phyloP scores from a whole-genome alignment of 2,329 filamentous ascomycete species.

The Fusarium globosum region DNA sequence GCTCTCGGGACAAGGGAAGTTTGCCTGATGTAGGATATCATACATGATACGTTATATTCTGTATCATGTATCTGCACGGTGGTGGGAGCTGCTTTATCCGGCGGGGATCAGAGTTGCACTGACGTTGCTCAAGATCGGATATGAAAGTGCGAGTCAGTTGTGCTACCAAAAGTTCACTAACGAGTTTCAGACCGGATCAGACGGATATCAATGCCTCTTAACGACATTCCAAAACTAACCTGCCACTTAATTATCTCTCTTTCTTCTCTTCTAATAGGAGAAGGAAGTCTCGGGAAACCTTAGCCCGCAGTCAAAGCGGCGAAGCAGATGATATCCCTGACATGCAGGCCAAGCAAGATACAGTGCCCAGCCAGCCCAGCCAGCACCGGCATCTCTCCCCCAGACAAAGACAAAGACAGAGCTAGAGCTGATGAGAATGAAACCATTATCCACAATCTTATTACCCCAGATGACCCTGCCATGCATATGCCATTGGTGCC shows the following conservation, averaged over 20 bases:
- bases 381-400: neutral
- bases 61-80: constrained; percentile 1
- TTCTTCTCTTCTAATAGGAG: neutral
- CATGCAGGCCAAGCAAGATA: constrained; percentile 30
- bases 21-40: constrained; percentile 16
- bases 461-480: constrained; percentile 29
- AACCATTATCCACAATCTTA: constrained; percentile 29
- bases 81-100: constrained; percentile 33
- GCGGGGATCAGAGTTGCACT: constrained; percentile 21
- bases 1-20: constrained; percentile 37
- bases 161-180: neutral
- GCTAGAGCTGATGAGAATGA: constrained; percentile 28
- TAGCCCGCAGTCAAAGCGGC: constrained; percentile 13
- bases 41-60: constrained; percentile 1
- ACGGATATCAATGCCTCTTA: neutral
- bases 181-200: neutral
- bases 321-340: constrained; percentile 30
- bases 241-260: neutral
- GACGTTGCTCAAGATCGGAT: constrained; percentile 1
- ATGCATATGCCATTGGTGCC: constrained; percentile 40
- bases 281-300: constrained; percentile 11
- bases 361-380: constrained; percentile 3
- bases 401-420: neutral
- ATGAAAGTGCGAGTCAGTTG: constrained; percentile 7
- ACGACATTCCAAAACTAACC: neutral